Conservation (phyloP, 352 stramenopile species). For the Poterioochromonas sp. region DNA sequence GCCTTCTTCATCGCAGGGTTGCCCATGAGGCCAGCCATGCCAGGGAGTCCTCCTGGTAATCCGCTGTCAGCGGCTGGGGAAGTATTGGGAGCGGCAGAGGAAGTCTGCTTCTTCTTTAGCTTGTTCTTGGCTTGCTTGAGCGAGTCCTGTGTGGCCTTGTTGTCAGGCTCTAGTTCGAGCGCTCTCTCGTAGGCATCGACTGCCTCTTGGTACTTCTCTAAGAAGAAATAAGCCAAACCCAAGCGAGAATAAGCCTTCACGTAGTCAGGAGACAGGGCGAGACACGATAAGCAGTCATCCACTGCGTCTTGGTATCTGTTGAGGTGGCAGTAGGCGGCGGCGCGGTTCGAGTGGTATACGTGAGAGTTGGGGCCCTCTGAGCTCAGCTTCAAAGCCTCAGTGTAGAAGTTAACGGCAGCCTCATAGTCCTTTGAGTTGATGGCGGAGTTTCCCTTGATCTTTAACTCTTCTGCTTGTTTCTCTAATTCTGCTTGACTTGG, state of each 20-base stretch:
- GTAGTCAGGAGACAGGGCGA: slow-evolving; percentile 63
- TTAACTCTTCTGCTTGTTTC: slow-evolving; percentile 3
- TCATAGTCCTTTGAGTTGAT: slow-evolving; percentile 50
- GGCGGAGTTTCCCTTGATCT: slow-evolving; percentile 1
- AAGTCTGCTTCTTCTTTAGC: neutral
- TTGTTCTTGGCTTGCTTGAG: slow-evolving; percentile 53
- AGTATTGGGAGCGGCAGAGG: neutral
- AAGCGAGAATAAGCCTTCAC: slow-evolving; percentile 74
- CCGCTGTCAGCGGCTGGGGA: neutral
- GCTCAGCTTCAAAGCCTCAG: slow-evolving; percentile 54
- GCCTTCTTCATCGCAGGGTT: slow-evolving; percentile 44
- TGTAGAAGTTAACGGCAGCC: slow-evolving; percentile 62
- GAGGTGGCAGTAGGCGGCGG: slow-evolving; percentile 65
- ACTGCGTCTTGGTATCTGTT: slow-evolving; percentile 65
- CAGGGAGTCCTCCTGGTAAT: slow-evolving; percentile 46
- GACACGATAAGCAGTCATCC: slow-evolving; percentile 64
- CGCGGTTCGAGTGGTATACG: slow-evolving; percentile 73
- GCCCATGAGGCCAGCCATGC: slow-evolving; percentile 50
- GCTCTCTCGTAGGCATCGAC: slow-evolving; percentile 66
- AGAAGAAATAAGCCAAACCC: slow-evolving; percentile 60
- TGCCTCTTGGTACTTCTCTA: slow-evolving; percentile 63
- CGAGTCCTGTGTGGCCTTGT: slow-evolving; percentile 61
- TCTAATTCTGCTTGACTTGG: neutral
- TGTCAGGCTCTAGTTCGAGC: slow-evolving; percentile 64
- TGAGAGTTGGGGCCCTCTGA: slow-evolving; percentile 62